phyloP scores from a whole-genome alignment of 1,284 basidiomycete genomes.

The Mrakiaceae sp. region DNA sequence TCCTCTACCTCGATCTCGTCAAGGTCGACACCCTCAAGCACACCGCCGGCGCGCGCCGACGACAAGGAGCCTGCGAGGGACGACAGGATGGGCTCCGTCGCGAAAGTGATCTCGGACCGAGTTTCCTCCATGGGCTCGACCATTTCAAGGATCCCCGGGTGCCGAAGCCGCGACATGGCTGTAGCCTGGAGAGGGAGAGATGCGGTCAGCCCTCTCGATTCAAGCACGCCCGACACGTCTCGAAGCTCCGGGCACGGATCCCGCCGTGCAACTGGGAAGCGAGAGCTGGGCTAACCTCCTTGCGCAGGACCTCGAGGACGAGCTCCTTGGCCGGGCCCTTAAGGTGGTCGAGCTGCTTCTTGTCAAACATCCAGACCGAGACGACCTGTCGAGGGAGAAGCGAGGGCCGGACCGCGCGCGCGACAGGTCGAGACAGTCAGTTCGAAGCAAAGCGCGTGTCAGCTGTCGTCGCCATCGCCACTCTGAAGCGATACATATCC shows the following conservation, averaged over 20 bases:
- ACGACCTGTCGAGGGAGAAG: slow-evolving; percentile 36
- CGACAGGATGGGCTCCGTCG: slow-evolving; percentile 77
- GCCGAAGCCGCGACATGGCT: slow-evolving; percentile 71
- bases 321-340: slow-evolving; percentile 54
- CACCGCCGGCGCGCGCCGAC: slow-evolving; percentile 8
- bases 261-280: background rate
- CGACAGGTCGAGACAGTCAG: background rate
- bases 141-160: slow-evolving; percentile 95
- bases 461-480: no score
- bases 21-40: slow-evolving; percentile 45
- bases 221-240: background rate
- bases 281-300: slow-evolving; percentile 51
- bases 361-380: slow-evolving; percentile 81
- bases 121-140: slow-evolving; percentile 97
- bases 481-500: background rate
- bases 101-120: slow-evolving; percentile 72
- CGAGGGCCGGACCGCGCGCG: background rate
- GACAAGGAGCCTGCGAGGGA: slow-evolving; percentile 43
- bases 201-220: background rate
- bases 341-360: slow-evolving; percentile 61
- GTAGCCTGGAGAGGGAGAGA: slow-evolving; percentile 49
- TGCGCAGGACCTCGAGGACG: slow-evolving; percentile 69
- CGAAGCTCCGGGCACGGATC: background rate
- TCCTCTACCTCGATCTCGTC: slow-evolving; percentile 76
- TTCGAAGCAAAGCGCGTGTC: background rate